Percentiles rank a stretch among this genome's conserved stretches.
These are phyloP conservation scores for Gleditsia sinensis DNA, from an alignment of 306 rosid species.

Conservation along the genomic window DNA sequence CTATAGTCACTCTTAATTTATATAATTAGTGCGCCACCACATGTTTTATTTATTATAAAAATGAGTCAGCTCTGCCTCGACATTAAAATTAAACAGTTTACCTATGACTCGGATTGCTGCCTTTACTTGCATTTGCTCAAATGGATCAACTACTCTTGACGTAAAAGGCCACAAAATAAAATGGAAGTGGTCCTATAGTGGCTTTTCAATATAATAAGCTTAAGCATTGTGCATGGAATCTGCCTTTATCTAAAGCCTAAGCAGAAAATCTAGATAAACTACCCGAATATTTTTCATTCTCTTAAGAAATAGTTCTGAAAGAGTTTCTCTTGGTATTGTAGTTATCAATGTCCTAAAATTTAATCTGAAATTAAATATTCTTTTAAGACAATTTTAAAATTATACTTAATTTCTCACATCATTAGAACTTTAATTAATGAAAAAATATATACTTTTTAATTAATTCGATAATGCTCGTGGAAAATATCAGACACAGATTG, in stretches of 20 bases:
- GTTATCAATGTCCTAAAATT: too few relatives aligned
- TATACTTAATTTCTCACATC: too few relatives aligned
- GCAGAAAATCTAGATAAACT: neutral
- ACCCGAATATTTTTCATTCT: neutral
- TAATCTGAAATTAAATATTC: too few relatives aligned
- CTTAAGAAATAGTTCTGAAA: too few relatives aligned
- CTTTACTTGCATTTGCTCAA: neutral
- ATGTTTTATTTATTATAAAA: neutral
- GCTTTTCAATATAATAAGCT: neutral
- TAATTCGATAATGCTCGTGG: too few relatives aligned
- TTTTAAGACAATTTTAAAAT: too few relatives aligned
- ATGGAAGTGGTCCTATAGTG: neutral
- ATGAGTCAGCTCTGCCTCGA: neutral
- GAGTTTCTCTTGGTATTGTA: too few relatives aligned
- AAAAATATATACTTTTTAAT: too few relatives aligned
- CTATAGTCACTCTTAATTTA: too few relatives aligned
- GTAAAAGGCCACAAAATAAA: neutral
- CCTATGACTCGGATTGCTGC: neutral
- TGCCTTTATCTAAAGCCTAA: neutral
- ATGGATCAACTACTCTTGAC: neutral
- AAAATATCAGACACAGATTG: too few relatives aligned
- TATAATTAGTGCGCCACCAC: neutral
- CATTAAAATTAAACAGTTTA: neutral
- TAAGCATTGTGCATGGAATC: neutral
- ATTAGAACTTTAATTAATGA: too few relatives aligned